phyloP scores from a whole-genome alignment of 805 yeast genomes.

The Candida chauliodis region DNA sequence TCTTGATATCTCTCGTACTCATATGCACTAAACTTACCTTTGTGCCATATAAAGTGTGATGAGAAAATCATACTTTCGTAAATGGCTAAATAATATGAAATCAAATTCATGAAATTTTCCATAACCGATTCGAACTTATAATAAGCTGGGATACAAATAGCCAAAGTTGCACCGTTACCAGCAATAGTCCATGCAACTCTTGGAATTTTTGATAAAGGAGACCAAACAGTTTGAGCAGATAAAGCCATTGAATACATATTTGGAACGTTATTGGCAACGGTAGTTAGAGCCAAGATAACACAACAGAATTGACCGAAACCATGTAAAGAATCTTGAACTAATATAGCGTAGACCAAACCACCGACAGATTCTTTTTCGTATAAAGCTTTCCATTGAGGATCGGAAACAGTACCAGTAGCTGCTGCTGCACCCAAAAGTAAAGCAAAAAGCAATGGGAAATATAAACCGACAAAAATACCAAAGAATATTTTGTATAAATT shows the following conservation, averaged over 20 bases:
- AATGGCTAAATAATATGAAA: constrained; percentile 87
- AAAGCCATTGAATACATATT: constrained; percentile 89
- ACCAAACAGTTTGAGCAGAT: constrained; percentile 82
- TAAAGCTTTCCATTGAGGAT: constrained; percentile 26
- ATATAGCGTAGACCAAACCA: constrained; percentile 76
- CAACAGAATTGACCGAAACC: constrained; percentile 89
- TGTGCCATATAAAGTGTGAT: constrained; percentile 79
- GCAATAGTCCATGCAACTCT: constrained; percentile 77
- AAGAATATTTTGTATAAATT: constrained; percentile 58
- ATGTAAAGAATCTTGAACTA: constrained; percentile 76
- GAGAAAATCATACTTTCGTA: constrained; percentile 72
- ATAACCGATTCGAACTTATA: constrained; percentile 69
- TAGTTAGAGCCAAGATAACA: constrained; percentile 79
- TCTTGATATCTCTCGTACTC: constrained; percentile 61
- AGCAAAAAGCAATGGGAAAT: constrained; percentile 66
- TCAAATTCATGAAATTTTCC: constrained; percentile 85
- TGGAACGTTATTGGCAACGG: constrained; percentile 89
- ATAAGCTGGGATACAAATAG: constrained; percentile 86
- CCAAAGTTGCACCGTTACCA: constrained; percentile 76
- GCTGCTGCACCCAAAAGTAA: constrained; percentile 85
- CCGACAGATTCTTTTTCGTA: constrained; percentile 39
- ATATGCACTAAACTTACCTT: constrained; percentile 56
- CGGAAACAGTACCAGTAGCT: constrained; percentile 58
- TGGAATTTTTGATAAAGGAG: constrained; percentile 70
- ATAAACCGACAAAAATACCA: constrained; percentile 61